Evolutionary conservation across 2,329 filamentous ascomycete genomes (phyloP).

Genomic region (Exophiala mesophila): DNA sequence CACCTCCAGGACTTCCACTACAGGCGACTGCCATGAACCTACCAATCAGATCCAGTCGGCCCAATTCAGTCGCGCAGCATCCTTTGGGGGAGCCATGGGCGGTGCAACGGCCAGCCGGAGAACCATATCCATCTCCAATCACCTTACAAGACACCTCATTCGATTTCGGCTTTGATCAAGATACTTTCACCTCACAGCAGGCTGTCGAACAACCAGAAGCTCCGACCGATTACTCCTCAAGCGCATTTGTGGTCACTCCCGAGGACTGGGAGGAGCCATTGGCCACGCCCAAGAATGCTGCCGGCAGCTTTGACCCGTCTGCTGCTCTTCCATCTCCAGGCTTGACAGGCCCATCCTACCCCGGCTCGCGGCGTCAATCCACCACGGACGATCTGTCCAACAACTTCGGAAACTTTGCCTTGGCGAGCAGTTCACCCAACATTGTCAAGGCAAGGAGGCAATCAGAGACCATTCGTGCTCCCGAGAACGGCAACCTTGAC

Average conservation of each 20-base stretch:
- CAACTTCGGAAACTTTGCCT: slow-evolving; percentile 23
- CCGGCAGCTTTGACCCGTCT: slow-evolving; percentile 9
- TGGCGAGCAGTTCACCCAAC: slow-evolving; percentile 16
- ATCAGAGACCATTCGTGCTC: slow-evolving; percentile 51
- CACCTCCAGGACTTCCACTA: slow-evolving; percentile 13
- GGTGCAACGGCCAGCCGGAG: slow-evolving; percentile 1
- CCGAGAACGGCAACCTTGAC: slow-evolving; percentile 38
- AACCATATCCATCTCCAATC: slow-evolving; percentile 19
- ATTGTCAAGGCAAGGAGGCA: slow-evolving; percentile 44
- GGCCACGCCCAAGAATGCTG: slow-evolving; percentile 14
- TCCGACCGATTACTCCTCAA: slow-evolving; percentile 9
- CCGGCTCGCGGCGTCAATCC: slow-evolving; percentile 22
- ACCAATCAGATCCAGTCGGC: slow-evolving; percentile 10
- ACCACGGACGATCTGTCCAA: slow-evolving; percentile 22
- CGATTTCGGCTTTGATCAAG: slow-evolving; percentile 24
- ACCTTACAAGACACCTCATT: slow-evolving; percentile 23
- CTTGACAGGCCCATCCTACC: slow-evolving; percentile 22
- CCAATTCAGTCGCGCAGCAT: slow-evolving; percentile 3
- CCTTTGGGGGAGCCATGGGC: slow-evolving; percentile 5
- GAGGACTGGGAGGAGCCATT: slow-evolving; percentile 18
- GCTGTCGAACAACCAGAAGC: slow-evolving; percentile 4
- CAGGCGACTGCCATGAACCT: slow-evolving; percentile 20
- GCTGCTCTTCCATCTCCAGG: slow-evolving; percentile 18
- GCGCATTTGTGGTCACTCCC: slow-evolving; percentile 18
- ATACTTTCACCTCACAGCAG: slow-evolving; percentile 6